These are phyloP conservation scores for Podospora tetraspora DNA, from an alignment of 495 filamentous ascomycete species.

Conservation along the genomic window DNA sequence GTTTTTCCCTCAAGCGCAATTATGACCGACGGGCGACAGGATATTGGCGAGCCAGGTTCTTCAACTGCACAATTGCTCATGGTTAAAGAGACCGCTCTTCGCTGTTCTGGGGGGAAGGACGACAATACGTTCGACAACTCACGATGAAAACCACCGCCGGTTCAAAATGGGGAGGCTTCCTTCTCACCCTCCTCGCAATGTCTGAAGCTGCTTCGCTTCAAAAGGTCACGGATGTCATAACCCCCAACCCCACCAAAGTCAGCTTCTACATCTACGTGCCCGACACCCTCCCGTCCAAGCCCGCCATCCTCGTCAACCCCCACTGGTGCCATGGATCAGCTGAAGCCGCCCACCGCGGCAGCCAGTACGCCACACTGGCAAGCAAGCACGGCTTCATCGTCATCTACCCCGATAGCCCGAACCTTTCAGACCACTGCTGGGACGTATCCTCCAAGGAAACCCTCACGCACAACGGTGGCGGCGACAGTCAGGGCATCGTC, in stretches of 20 bases:
- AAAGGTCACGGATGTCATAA: slow-evolving; percentile 35
- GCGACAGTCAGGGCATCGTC: slow-evolving; percentile 50
- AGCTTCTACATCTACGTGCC: slow-evolving; percentile 54
- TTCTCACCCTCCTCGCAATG: slow-evolving; percentile 4
- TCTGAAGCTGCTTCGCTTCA: slow-evolving; percentile 26
- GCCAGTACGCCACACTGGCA: slow-evolving; percentile 41
- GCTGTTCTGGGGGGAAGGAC: neutral
- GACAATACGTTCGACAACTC: neutral
- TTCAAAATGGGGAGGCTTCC: neutral
- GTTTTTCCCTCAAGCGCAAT: neutral
- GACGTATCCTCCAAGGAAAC: slow-evolving; percentile 44
- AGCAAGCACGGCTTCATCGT: slow-evolving; percentile 49
- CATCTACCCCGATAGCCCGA: slow-evolving; percentile 50
- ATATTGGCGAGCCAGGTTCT: neutral
- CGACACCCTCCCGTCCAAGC: slow-evolving; percentile 43
- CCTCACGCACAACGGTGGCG: slow-evolving; percentile 48
- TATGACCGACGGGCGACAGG: neutral
- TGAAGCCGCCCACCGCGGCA: slow-evolving; percentile 27
- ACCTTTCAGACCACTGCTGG: slow-evolving; percentile 50
- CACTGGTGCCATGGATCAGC: slow-evolving; percentile 47
- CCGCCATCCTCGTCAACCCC: slow-evolving; percentile 53
- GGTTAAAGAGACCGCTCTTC: neutral
- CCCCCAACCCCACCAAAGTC: slow-evolving; percentile 47
- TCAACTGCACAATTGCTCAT: neutral
- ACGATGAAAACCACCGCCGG: too few species aligned